Evolutionary conservation across 495 filamentous ascomycete genomes (phyloP).

Genomic region (Xylaria longipes): DNA sequence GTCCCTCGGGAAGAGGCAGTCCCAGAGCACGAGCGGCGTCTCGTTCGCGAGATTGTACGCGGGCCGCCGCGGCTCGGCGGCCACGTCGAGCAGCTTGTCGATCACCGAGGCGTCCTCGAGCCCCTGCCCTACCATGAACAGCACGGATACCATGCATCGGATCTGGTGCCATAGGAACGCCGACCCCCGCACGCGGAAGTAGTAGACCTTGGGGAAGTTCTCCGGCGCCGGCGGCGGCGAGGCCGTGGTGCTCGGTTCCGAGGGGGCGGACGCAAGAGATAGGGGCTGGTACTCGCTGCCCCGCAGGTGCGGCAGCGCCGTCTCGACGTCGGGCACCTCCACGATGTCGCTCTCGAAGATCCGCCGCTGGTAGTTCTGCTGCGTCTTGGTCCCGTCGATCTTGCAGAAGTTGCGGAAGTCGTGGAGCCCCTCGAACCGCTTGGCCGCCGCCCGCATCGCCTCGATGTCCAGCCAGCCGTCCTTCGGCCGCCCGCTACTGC

Average conservation of each 20-base stretch:
- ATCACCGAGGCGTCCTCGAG: constrained; percentile 78
- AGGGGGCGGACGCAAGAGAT: constrained; percentile 17
- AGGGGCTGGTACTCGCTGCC: constrained; percentile 34
- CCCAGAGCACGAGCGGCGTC: constrained; percentile 89
- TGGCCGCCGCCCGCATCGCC: constrained; percentile 83
- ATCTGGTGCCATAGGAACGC: constrained; percentile 99
- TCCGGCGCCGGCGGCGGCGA: constrained; percentile 16
- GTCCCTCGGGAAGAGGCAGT: constrained; percentile 79
- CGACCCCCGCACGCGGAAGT: constrained; percentile 84
- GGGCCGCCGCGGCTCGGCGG: constrained; percentile 72
- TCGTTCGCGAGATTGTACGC: constrained; percentile 90
- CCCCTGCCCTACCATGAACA: constrained; percentile 92
- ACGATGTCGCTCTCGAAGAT: constrained; percentile 81
- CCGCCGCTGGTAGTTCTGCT: constrained; percentile 76
- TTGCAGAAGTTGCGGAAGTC: constrained; percentile 99
- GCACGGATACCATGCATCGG: constrained; percentile 82
- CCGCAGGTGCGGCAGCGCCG: constrained; percentile 51
- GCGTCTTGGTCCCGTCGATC: constrained; percentile 83
- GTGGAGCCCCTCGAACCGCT: constrained; percentile 77
- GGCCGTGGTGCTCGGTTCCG: neutral
- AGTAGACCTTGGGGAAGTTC: constrained; percentile 73
- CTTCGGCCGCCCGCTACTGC: constrained; percentile 38
- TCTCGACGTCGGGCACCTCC: constrained; percentile 59
- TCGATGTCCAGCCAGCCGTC: constrained; percentile 75
- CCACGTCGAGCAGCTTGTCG: constrained; percentile 71